Conservation (phyloP, 2,329 filamentous ascomycete genomes). For the Phaeoacremonium minimum region DNA sequence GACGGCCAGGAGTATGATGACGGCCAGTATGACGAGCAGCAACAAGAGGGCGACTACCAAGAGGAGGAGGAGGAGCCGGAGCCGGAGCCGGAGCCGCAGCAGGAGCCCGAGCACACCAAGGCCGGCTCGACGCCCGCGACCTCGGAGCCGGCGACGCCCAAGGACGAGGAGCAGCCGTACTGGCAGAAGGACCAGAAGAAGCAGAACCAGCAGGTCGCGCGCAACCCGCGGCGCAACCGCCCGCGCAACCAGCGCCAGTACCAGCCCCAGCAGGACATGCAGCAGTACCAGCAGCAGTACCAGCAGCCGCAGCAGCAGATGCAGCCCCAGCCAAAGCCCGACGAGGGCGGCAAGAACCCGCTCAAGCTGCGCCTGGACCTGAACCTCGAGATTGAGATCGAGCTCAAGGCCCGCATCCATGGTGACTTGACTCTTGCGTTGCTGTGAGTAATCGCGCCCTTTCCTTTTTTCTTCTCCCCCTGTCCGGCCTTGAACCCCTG, state of each 20-base stretch:
- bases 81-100: constrained; percentile 49
- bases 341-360: constrained; percentile 48
- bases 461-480: neutral
- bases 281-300: constrained; percentile 21
- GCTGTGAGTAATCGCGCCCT: constrained; percentile 46
- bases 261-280: constrained; percentile 14
- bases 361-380: constrained; percentile 67
- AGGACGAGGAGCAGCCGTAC: constrained; percentile 24
- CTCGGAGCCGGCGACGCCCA: constrained; percentile 23
- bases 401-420: constrained; percentile 74
- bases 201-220: constrained; percentile 17
- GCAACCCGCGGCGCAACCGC: neutral
- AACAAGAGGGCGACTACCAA: constrained; percentile 12
- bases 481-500: neutral
- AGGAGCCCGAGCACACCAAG: constrained; percentile 61
- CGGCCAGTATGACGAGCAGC: constrained; percentile 12
- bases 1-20: constrained; percentile 12
- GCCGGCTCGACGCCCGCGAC: constrained; percentile 27
- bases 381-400: constrained; percentile 75
- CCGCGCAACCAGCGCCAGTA: constrained; percentile 8
- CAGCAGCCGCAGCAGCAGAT: constrained; percentile 20
- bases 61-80: constrained; percentile 25
- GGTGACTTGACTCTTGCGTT: constrained; percentile 71
- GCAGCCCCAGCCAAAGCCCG: constrained; percentile 26
- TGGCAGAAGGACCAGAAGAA: constrained; percentile 19